Evolutionary conservation across 2,329 filamentous ascomycete species (phyloP).

Genomic region (Cladorrhinum sp.): DNA sequence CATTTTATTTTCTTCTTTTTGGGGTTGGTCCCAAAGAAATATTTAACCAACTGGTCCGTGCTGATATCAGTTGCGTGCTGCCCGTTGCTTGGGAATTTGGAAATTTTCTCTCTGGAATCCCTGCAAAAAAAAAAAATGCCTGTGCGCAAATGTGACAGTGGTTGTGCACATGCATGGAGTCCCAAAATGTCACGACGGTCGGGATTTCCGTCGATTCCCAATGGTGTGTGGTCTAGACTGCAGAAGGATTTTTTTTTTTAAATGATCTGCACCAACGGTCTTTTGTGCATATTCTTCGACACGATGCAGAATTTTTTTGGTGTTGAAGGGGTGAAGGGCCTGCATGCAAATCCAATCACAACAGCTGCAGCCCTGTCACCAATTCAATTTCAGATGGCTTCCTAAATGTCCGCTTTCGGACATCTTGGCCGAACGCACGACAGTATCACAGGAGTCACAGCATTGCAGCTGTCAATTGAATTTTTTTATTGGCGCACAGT

Average conservation of each 20-base stretch:
- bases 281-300: not conserved
- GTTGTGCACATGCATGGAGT: not conserved
- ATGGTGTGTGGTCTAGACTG: not conserved
- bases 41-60: not conserved
- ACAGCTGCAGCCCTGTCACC: not conserved
- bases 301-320: not conserved
- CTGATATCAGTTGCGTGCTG: not conserved
- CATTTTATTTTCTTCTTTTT: not conserved
- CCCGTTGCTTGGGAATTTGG: not conserved
- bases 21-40: not conserved
- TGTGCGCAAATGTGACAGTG: not conserved
- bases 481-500: not conserved
- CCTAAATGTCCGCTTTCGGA: not conserved
- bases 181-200: not conserved
- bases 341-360: not conserved
- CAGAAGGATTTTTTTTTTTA: not conserved
- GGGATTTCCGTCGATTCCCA: not conserved
- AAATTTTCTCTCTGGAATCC: not conserved
- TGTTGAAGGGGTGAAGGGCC: not conserved
- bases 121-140: not conserved
- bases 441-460: too few species aligned
- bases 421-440: not conserved
- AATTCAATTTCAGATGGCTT: not conserved
- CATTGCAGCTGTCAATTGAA: too few species aligned
- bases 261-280: not conserved